Conservation (phyloP, 768 basidiomycete species). For the Amanita subjunquillea region DNA sequence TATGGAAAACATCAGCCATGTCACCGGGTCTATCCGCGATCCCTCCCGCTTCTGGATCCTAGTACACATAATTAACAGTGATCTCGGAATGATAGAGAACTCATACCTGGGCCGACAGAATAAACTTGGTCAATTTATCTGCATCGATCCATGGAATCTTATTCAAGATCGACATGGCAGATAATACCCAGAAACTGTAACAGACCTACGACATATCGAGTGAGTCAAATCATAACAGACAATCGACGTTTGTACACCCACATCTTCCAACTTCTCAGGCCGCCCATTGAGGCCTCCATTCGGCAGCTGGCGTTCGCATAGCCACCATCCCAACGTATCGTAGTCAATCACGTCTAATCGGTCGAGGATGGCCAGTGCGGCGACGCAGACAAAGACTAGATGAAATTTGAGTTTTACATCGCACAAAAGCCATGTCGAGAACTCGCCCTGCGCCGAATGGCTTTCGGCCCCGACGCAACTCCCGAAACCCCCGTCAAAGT, state of each 20-base stretch:
- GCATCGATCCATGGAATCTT: slow-evolving; percentile 84
- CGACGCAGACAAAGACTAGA: slow-evolving; percentile 86
- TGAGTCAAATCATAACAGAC: not conserved
- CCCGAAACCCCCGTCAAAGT: slow-evolving; percentile 96
- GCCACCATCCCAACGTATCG: slow-evolving; percentile 85
- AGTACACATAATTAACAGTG: slow-evolving; percentile 6
- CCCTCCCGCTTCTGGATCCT: slow-evolving; percentile 88
- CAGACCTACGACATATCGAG: slow-evolving; percentile 57
- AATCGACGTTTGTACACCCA: slow-evolving; percentile 26
- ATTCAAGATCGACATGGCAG: slow-evolving; percentile 74
- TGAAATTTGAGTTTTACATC: not conserved
- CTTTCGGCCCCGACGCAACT: slow-evolving; percentile 78
- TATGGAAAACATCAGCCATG: slow-evolving; percentile 97
- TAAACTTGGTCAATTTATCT: slow-evolving; percentile 68
- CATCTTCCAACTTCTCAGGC: slow-evolving; percentile 97
- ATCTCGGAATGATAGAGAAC: not conserved
- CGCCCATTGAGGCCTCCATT: slow-evolving; percentile 93
- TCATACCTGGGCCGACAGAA: slow-evolving; percentile 77
- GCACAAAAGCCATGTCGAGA: not conserved
- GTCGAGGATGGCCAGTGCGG: slow-evolving; percentile 80
- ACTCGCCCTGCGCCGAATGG: slow-evolving; percentile 80
- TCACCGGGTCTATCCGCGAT: slow-evolving; percentile 92
- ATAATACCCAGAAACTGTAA: slow-evolving; percentile 96
- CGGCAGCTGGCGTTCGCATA: slow-evolving; percentile 86
- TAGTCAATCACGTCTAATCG: slow-evolving; percentile 69